These are phyloP conservation scores for Geotrichum klebahnii DNA, from an alignment of 1,139 yeast species.

Conservation along the genomic window DNA sequence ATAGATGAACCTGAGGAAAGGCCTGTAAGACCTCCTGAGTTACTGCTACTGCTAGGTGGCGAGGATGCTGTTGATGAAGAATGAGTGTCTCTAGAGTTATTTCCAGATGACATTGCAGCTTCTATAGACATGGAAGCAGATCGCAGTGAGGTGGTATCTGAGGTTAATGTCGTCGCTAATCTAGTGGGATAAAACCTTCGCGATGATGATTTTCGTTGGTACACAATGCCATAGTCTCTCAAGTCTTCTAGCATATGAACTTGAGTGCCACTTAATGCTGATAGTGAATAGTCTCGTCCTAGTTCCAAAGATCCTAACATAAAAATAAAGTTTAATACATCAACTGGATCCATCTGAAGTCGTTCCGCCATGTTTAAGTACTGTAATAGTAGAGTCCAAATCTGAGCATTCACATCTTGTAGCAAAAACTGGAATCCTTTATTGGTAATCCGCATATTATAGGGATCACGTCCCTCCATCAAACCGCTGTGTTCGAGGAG, in stretches of 20 bases:
- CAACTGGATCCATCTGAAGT: slow-evolving; percentile 91
- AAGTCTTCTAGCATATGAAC: slow-evolving; percentile 82
- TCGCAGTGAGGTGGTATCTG: slow-evolving; percentile 50
- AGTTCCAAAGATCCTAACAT: slow-evolving; percentile 88
- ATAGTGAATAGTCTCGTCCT: slow-evolving; percentile 77
- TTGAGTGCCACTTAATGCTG: slow-evolving; percentile 75
- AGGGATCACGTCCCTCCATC: slow-evolving; percentile 58
- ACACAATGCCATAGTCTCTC: slow-evolving; percentile 86
- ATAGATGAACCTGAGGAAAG: slow-evolving; percentile 29
- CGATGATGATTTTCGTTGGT: slow-evolving; percentile 61
- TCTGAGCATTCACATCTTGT: slow-evolving; percentile 90
- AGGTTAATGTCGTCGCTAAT: slow-evolving; percentile 82
- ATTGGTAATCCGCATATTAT: slow-evolving; percentile 69
- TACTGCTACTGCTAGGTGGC: neutral
- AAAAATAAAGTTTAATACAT: slow-evolving; percentile 86
- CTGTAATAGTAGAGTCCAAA: slow-evolving; percentile 87
- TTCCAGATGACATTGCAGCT: slow-evolving; percentile 30
- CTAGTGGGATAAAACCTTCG: slow-evolving; percentile 83
- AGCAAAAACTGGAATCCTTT: slow-evolving; percentile 88
- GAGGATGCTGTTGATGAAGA: slow-evolving; percentile 20
- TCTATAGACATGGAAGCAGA: slow-evolving; percentile 35
- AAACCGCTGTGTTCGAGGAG: slow-evolving; percentile 63
- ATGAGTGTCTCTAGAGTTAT: slow-evolving; percentile 26
- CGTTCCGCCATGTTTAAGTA: slow-evolving; percentile 81
- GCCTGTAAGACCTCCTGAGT: slow-evolving; percentile 20